Conservation (phyloP, 2,329 filamentous ascomycete genomes). For the Pseudophaeomoniella oleicola region DNA sequence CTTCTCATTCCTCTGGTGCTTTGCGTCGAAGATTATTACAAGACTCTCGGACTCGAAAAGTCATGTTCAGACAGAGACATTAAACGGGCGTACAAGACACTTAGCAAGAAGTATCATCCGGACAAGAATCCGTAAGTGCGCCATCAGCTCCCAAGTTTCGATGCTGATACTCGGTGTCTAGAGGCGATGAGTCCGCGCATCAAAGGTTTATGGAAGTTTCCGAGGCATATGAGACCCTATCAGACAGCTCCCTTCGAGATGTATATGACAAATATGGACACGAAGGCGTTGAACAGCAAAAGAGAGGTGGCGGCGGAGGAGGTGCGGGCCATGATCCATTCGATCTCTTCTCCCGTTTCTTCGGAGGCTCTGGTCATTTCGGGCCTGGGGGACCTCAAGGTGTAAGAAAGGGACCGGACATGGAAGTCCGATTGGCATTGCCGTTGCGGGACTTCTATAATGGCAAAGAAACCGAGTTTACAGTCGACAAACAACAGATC, state of each 20-base stretch:
- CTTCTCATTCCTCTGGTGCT: constrained; percentile 21
- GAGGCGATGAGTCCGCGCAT: constrained; percentile 63
- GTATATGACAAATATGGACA: constrained; percentile 93
- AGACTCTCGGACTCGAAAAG: constrained; percentile 69
- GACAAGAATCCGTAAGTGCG: constrained; percentile 84
- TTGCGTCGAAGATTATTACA: constrained; percentile 32
- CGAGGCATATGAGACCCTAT: constrained; percentile 88
- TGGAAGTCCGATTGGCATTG: constrained; percentile 70
- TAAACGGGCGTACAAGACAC: constrained; percentile 79
- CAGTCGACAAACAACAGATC: constrained; percentile 86
- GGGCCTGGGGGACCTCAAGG: constrained; percentile 53
- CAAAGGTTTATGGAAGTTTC: constrained; percentile 88
- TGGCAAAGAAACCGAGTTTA: constrained; percentile 72
- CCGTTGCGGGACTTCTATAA: constrained; percentile 87
- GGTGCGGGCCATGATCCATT: constrained; percentile 66
- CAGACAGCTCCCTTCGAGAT: constrained; percentile 60
- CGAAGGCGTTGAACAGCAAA: constrained; percentile 73
- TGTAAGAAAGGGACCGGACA: constrained; percentile 55
- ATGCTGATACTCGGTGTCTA: no score
- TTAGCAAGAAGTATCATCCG: constrained; percentile 93
- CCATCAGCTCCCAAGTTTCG: no score
- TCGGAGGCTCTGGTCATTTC: constrained; percentile 79
- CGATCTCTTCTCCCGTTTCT: constrained; percentile 92
- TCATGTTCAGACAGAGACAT: constrained; percentile 74
- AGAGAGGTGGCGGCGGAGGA: constrained; percentile 51